A percentile compares a stretch with the other conserved stretches of the same genome.
Conservation (phyloP, 2,329 filamentous ascomycete species). For the Phialemonium atrogriseum region DNA sequence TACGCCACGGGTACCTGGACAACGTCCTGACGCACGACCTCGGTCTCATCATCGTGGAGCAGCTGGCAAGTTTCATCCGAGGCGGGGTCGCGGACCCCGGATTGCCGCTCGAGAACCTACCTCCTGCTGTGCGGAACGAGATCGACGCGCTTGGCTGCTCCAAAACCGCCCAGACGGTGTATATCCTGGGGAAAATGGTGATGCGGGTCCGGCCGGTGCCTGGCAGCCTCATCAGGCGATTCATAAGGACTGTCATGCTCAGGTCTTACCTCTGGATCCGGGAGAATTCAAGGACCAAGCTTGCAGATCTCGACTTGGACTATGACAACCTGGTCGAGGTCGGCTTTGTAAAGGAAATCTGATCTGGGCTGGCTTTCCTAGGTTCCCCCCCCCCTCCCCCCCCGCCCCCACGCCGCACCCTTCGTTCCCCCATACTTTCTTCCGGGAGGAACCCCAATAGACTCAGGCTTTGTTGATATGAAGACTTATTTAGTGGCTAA, state of each 20-base stretch:
- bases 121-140: conserved; percentile 22
- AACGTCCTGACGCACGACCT: conserved; percentile 59
- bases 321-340: conserved; percentile 58
- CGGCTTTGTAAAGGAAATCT: conserved; percentile 61
- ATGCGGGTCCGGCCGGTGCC: conserved; percentile 38
- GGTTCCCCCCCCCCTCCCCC: too few relatives aligned
- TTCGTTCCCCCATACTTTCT: too few relatives aligned
- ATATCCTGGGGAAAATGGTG: conserved; percentile 54
- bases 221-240: conserved; percentile 12
- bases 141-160: conserved; percentile 35
- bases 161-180: conserved; percentile 40
- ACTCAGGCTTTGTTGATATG: too few relatives aligned
- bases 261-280: conserved; percentile 54
- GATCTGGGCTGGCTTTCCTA: too few relatives aligned
- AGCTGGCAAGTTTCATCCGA: conserved; percentile 46
- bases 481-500: too few relatives aligned
- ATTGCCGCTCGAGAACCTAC: conserved; percentile 10
- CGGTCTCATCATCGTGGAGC: conserved; percentile 44
- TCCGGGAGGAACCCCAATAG: too few relatives aligned
- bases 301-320: conserved; percentile 52
- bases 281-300: conserved; percentile 58
- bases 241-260: conserved; percentile 38
- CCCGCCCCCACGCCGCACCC: too few relatives aligned
- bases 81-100: conserved; percentile 16
- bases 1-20: conserved; percentile 67